phyloP scores from a whole-genome alignment of 306 rosid species.

The Rubus idaeus region DNA sequence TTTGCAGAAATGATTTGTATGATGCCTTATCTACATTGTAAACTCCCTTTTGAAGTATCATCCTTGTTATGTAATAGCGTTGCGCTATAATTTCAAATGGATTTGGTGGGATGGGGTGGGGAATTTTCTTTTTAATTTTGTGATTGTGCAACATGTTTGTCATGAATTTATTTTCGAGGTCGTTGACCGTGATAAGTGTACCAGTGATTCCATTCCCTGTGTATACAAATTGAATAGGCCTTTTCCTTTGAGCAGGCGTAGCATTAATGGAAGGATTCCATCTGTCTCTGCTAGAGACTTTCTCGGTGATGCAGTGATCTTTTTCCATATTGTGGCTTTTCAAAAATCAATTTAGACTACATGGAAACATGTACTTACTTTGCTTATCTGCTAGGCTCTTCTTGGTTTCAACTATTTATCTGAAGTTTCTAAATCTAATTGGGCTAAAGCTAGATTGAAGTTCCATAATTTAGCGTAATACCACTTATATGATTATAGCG shows the following conservation, averaged over 20 bases:
- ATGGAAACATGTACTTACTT: background rate
- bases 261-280: background rate
- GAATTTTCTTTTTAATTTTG: background rate
- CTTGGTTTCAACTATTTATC: background rate
- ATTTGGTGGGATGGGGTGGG: background rate
- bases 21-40: background rate
- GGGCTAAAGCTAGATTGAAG: background rate
- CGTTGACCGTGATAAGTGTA: background rate
- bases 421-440: background rate
- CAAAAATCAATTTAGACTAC: background rate
- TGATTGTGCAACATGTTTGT: background rate
- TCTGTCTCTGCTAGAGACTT: background rate
- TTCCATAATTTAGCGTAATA: too few relatives aligned
- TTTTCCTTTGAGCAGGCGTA: background rate
- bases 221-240: background rate
- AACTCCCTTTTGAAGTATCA: background rate
- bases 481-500: background rate
- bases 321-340: background rate
- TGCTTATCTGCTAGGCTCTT: background rate
- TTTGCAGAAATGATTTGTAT: background rate
- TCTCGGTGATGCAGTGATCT: background rate
- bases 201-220: background rate
- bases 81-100: background rate
- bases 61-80: background rate
- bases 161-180: background rate